A percentile compares a stretch with the other conserved stretches of the same genome.
Evolutionary conservation across 176 grass and related monocot species (phyloP).

Genomic region (Avena sativa): DNA sequence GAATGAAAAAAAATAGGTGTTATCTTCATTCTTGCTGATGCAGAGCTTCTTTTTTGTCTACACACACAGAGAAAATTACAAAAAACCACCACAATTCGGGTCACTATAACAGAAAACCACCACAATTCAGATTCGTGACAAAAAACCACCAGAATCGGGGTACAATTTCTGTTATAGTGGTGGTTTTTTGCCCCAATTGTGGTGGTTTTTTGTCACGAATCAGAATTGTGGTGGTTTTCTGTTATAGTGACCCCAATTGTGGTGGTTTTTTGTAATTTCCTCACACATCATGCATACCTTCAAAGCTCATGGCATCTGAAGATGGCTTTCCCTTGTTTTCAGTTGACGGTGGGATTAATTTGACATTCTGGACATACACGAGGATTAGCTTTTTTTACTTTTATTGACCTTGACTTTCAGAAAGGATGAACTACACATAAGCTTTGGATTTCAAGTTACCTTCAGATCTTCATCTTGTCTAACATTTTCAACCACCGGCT

Average conservation of each 20-base stretch:
- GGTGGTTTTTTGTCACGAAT: too few relatives aligned
- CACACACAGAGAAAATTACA: too few relatives aligned
- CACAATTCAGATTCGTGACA: too few relatives aligned
- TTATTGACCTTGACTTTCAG: neutral
- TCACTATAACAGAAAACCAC: too few relatives aligned
- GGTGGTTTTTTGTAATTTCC: too few relatives aligned
- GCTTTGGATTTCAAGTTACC: conserved; percentile 37
- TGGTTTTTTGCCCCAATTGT: too few relatives aligned
- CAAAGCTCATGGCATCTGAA: neutral
- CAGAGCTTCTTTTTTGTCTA: neutral
- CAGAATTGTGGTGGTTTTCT: too few relatives aligned
- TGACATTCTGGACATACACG: conserved; percentile 9
- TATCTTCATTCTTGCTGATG: neutral
- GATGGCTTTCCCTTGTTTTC: conserved; percentile 14
- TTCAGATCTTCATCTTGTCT: conserved; percentile 37
- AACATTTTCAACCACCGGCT: neutral
- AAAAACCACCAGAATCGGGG: too few relatives aligned
- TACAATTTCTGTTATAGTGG: too few relatives aligned
- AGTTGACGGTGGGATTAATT: neutral
- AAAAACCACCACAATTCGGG: too few relatives aligned
- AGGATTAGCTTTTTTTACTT: neutral
- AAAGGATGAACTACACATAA: neutral
- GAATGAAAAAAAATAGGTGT: neutral
- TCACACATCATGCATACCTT: conserved; percentile 28
- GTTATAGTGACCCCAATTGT: too few relatives aligned